These are phyloP conservation scores for Arabidopsis suecica DNA, from an alignment of 345 rosid species.

Conservation along the genomic window DNA sequence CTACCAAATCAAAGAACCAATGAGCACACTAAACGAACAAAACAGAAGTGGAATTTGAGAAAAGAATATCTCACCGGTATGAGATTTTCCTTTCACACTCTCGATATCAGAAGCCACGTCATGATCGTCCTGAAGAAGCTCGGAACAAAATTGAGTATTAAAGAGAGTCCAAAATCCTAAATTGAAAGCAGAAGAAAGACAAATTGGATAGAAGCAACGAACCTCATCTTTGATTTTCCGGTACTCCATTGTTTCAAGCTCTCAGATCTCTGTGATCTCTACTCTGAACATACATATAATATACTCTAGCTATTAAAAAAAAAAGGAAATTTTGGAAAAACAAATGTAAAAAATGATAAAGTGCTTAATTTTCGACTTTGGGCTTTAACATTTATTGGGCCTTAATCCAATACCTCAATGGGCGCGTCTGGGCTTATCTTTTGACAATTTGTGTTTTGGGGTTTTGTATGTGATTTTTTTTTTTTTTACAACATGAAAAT, in stretches of 20 bases:
- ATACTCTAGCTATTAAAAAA: neutral
- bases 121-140: constrained; percentile 43
- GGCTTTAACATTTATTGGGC: neutral
- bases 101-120: constrained; percentile 41
- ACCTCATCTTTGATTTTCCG: constrained; percentile 86
- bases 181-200: neutral
- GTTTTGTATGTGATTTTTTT: neutral
- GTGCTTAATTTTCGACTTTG: neutral
- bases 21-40: constrained; percentile 20
- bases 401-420: neutral
- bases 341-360: neutral
- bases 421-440: neutral
- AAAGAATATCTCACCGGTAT: constrained; percentile 19
- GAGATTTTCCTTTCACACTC: constrained; percentile 45
- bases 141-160: constrained; percentile 10
- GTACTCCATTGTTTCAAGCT: constrained; percentile 63
- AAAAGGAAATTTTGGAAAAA: neutral
- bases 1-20: constrained; percentile 42
- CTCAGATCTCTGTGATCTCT: constrained; percentile 50
- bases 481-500: neutral
- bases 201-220: neutral
- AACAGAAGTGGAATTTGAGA: too few relatives aligned
- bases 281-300: constrained; percentile 8
- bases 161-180: neutral
- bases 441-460: neutral